Conservation (phyloP, 2,329 filamentous ascomycete species). For the Fusarium coffeatum region DNA sequence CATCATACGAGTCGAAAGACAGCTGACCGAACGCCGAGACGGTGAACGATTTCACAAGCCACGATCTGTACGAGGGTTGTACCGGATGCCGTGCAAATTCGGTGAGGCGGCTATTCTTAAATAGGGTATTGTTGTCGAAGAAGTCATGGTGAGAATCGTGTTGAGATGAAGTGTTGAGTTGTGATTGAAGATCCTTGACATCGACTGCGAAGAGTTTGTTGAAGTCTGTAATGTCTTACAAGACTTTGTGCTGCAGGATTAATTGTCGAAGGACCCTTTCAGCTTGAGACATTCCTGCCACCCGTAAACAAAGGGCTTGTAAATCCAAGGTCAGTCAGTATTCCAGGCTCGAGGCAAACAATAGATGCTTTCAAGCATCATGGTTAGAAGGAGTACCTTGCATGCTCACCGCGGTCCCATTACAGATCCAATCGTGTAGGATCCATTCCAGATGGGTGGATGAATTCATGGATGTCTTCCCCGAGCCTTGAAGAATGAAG, state of each 20-base stretch:
- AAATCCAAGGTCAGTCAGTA: background rate
- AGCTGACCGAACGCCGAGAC: conserved; percentile 43
- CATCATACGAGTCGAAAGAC: conserved; percentile 41
- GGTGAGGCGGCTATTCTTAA: conserved; percentile 12
- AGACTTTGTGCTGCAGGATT: background rate
- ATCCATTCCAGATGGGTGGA: background rate
- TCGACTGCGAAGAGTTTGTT: background rate
- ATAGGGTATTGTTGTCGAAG: conserved; percentile 7
- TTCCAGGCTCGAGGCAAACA: background rate
- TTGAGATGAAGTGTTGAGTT: conserved; percentile 2
- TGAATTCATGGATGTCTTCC: conserved; percentile 17
- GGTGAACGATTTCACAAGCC: conserved; percentile 42
- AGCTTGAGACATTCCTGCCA: background rate
- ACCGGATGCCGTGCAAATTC: conserved; percentile 38
- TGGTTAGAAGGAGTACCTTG: conserved; percentile 11
- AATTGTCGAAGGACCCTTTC: background rate
- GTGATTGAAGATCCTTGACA: background rate
- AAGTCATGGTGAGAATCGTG: conserved; percentile 3
- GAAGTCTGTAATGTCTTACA: background rate
- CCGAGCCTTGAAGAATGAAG: conserved; percentile 5
- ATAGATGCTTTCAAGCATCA: background rate
- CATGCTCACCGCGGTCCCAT: conserved; percentile 8
- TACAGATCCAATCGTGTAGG: background rate
- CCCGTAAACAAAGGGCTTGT: background rate
- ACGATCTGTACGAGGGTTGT: conserved; percentile 34